Conservation (phyloP, 1,139 yeast genomes). For the Debaryomyces sp. region DNA sequence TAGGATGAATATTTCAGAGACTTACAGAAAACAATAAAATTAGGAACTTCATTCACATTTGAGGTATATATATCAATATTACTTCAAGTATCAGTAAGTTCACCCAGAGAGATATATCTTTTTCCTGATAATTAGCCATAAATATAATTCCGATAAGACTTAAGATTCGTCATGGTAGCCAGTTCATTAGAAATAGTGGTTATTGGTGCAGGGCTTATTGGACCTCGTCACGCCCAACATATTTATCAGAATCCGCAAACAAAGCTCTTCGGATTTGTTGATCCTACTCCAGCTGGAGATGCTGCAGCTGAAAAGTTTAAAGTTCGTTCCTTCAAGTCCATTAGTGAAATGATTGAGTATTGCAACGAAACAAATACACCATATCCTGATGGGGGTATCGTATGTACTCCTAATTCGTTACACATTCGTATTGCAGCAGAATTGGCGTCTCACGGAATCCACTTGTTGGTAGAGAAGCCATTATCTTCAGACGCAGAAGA, state of each 20-base stretch:
- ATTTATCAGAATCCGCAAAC: conserved; percentile 28
- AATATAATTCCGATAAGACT: background rate
- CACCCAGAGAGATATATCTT: background rate
- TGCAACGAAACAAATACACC: conserved; percentile 25
- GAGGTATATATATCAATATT: background rate
- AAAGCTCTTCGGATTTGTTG: conserved; percentile 37
- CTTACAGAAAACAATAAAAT: background rate
- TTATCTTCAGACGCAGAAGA: conserved; percentile 41
- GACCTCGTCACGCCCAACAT: conserved; percentile 46
- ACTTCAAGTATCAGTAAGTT: background rate
- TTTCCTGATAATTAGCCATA: background rate
- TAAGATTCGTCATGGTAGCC: conserved; percentile 14
- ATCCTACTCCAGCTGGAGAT: conserved; percentile 30
- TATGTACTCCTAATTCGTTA: conserved; percentile 48
- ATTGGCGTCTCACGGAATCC: conserved; percentile 38
- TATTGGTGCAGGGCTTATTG: conserved; percentile 45
- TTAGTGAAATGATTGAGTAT: conserved; percentile 29
- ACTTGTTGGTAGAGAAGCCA: conserved; percentile 46
- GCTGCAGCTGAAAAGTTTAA: conserved; percentile 27
- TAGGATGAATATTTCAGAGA: background rate
- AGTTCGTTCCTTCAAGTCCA: conserved; percentile 29
- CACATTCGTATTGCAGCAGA: conserved; percentile 37
- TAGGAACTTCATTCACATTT: too few relatives aligned
- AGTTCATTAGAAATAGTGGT: conserved; percentile 24
- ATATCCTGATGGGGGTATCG: conserved; percentile 45